Evolutionary conservation across 352 stramenopile species (phyloP).

Genomic region (Globisporangium sylvaticum): DNA sequence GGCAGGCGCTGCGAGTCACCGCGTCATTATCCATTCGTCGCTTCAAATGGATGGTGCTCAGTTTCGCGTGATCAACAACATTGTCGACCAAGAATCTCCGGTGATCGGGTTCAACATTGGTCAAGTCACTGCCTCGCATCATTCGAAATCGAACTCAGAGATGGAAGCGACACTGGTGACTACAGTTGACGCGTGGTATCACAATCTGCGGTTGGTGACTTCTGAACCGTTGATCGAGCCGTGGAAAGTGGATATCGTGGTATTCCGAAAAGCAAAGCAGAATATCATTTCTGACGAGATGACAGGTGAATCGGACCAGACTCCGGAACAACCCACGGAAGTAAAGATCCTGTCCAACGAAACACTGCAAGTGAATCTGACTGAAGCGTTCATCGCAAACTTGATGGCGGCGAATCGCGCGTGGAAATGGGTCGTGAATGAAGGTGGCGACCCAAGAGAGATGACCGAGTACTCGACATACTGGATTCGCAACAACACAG

Average conservation of each 20-base stretch:
- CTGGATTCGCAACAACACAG: slow-evolving; percentile 85
- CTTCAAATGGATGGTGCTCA: slow-evolving; percentile 38
- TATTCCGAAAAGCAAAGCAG: slow-evolving; percentile 27
- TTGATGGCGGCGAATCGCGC: slow-evolving; percentile 69
- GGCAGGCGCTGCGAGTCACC: slow-evolving; percentile 19
- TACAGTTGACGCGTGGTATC: slow-evolving; percentile 72
- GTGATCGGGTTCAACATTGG: slow-evolving; percentile 65
- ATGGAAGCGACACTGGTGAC: slow-evolving; percentile 37
- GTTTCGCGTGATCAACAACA: slow-evolving; percentile 80
- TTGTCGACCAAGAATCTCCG: slow-evolving; percentile 74
- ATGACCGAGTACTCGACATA: slow-evolving; percentile 84
- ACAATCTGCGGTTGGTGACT: slow-evolving; percentile 77
- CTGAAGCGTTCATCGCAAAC: slow-evolving; percentile 77
- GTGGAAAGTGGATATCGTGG: slow-evolving; percentile 49
- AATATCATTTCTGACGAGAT: neutral
- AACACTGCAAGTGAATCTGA: slow-evolving; percentile 75
- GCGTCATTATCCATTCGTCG: slow-evolving; percentile 16
- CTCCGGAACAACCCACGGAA: slow-evolving; percentile 31
- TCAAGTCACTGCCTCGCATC: slow-evolving; percentile 28
- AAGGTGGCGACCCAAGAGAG: slow-evolving; percentile 59
- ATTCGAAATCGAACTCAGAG: slow-evolving; percentile 29
- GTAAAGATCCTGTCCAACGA: slow-evolving; percentile 58
- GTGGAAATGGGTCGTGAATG: slow-evolving; percentile 76
- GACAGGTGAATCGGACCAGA: slow-evolving; percentile 18
- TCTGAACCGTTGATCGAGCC: slow-evolving; percentile 81